Evolutionary conservation across 2,329 filamentous ascomycete genomes (phyloP).

Genomic region (Neofusicoccum parvum): DNA sequence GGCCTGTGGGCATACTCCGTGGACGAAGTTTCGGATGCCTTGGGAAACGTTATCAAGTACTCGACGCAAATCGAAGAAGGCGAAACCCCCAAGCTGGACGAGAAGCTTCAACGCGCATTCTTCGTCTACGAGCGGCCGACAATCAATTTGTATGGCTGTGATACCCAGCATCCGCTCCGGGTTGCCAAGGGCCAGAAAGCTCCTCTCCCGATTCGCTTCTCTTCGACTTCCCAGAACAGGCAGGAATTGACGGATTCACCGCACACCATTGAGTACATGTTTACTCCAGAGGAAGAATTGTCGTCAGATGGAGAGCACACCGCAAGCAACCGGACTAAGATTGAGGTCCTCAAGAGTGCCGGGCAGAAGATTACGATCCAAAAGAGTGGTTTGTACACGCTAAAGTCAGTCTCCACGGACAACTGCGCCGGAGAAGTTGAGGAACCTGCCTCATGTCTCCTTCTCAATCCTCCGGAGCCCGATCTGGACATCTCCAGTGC

Average conservation of each 20-base stretch:
- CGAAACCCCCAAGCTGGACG: slow-evolving; percentile 55
- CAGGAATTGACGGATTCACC: slow-evolving; percentile 61
- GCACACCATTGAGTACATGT: slow-evolving; percentile 78
- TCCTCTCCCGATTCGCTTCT: slow-evolving; percentile 71
- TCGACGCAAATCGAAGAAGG: slow-evolving; percentile 66
- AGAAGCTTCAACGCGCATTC: slow-evolving; percentile 69
- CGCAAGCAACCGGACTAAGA: slow-evolving; percentile 51
- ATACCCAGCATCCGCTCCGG: slow-evolving; percentile 77
- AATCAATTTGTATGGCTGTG: slow-evolving; percentile 72
- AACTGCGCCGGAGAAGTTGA: slow-evolving; percentile 85
- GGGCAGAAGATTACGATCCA: slow-evolving; percentile 69
- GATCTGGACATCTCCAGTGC: slow-evolving; percentile 72
- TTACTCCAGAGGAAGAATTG: slow-evolving; percentile 72
- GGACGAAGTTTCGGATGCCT: slow-evolving; percentile 87
- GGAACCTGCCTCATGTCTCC: slow-evolving; percentile 89
- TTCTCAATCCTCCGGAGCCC: slow-evolving; percentile 89
- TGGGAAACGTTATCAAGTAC: slow-evolving; percentile 85
- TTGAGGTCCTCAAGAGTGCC: slow-evolving; percentile 62
- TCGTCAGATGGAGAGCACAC: slow-evolving; percentile 71
- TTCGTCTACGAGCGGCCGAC: slow-evolving; percentile 84
- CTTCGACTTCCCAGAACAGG: slow-evolving; percentile 56
- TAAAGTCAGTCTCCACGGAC: slow-evolving; percentile 77
- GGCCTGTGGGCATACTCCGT: slow-evolving; percentile 89
- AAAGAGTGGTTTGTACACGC: slow-evolving; percentile 81
- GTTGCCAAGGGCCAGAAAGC: slow-evolving; percentile 73